phyloP scores from a whole-genome alignment of 179 eudicot genomes.

The Amaranthus tricolor region DNA sequence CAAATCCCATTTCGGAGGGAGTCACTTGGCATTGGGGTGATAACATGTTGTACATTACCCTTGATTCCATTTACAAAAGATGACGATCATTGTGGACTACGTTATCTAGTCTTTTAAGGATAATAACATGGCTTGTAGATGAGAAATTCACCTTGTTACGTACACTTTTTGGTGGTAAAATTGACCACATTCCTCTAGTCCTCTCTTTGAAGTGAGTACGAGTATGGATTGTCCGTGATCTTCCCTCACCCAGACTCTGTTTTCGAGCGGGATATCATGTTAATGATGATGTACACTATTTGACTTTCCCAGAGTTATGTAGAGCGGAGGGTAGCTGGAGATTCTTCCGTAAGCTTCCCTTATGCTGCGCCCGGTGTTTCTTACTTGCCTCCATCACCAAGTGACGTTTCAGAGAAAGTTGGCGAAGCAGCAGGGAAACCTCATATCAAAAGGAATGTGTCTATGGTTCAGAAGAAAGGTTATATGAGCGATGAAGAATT shows the following conservation, averaged over 20 bases:
- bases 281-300: neutral
- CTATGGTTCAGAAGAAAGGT: slow-evolving; percentile 63
- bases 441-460: slow-evolving; percentile 43
- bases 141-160: neutral
- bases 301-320: slow-evolving; percentile 51
- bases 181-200: too few species aligned
- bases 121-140: neutral
- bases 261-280: too few species aligned
- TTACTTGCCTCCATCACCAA: slow-evolving; percentile 58
- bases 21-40: too few species aligned
- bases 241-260: too few species aligned
- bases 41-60: too few species aligned
- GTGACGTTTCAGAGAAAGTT: slow-evolving; percentile 58
- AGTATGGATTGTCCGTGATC: too few species aligned
- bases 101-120: neutral
- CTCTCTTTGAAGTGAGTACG: too few species aligned
- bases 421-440: slow-evolving; percentile 51
- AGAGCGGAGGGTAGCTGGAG: slow-evolving; percentile 54
- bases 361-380: slow-evolving; percentile 56
- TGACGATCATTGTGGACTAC: neutral
- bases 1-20: too few species aligned
- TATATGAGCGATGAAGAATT: slow-evolving; percentile 87
- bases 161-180: too few species aligned
- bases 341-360: slow-evolving; percentile 56
- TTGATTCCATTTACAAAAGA: too few species aligned